Evolutionary conservation across 805 yeast genomes (phyloP), one percentile per base, ranked within the genome.

Genomic region (Wickerhamiella galacta): DNA sequence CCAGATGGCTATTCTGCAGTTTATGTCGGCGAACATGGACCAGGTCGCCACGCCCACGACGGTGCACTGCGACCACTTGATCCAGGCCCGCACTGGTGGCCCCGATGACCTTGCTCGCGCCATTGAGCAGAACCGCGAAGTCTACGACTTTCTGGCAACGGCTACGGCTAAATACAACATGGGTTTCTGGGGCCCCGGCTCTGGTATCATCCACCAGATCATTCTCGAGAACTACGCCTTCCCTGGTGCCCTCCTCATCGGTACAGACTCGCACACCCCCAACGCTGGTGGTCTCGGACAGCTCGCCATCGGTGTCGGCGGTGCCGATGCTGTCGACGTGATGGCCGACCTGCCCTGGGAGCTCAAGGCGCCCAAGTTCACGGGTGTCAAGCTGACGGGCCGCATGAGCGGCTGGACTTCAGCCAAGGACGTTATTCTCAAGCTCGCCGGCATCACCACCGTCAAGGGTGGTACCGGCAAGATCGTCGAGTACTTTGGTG

Each of bases 101-200:
- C 72, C 68, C 33, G 64, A 69, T 57, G 96, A 85, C 63, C 69
- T 87, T 55, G 70, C 71, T 36, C 73, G 83, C 53, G 92, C 95
- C 46, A 74, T 81, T 44, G 78, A 77, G 51, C 67, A 81, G 49
- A 85, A 85, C 71, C 78, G 77, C 61, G 96, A 85, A 64, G 95
- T 85, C 43, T 85, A 72, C 60, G 93, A 85, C 60, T 87, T 85
- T 64, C 68, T 85, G 58, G 70, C 79, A 44, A 62, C 83, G 37
- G 85, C 94, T 44, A 82, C 93, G 51, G 83, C 87, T 49, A 85
- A 83, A 66, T 85, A 85, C 66, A 83, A 87, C 66, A 78, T 85
- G 58, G 95, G 93, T 60, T 85, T 85, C 73, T 85, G 96, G 96
- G 85, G 85, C 55, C 95, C 95, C 49, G 95, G 95, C 53, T 83